Base-by-base conservation (phyloP, 1,139 yeast species). In the Taphrina deformans region DNA sequence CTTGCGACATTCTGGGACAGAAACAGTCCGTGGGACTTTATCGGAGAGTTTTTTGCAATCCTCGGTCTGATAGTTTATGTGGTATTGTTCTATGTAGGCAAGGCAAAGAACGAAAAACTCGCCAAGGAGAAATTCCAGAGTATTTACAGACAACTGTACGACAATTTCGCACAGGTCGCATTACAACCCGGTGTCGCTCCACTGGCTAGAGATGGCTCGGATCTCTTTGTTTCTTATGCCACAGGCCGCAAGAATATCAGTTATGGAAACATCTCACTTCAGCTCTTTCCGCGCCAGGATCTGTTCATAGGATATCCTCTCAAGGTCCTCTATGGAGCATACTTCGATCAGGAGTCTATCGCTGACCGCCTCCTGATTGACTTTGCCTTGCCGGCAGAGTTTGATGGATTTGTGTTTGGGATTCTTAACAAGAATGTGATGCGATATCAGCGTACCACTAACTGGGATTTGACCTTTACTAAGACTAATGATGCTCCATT, bases 201-300 rank as follows among this genome's bases (percentile, higher is more conserved):
- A 18, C 80, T 72, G 79, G 86, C 69, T 83, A 33, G 85, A 73
- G 97, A 90, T 74, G 84, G 87, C 64, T 80, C 88, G 55, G 88
- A 89, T 73, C 81, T 83, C 67, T 91, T 77, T 75, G 79, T 93
- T 18, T 80, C 90, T 56, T 93, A 89, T 75, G 96, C 97, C 53
- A 83, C 96, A 66, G 99, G 99, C 69, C 85, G 99, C 75, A 79
- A 84, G 69, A 87, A 89, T 75, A 82, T 93, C 69, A 85, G 84
- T 69, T 81, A 83, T 68, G 79, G 90, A 67, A 78, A 82, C 66
- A 80, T 87, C 65, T 84, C 82, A 69, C 80, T 91, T 74, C 83
- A 81, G 67, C 81, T 91, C 76, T 80, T 84, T 70, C 85, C 96
- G 68, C 87, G 99, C 78, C 92, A 90, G 75, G 93, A 92, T 76